Evolutionary conservation across 1,284 basidiomycete species (phyloP).

Genomic region (Irpex rosettiformis): DNA sequence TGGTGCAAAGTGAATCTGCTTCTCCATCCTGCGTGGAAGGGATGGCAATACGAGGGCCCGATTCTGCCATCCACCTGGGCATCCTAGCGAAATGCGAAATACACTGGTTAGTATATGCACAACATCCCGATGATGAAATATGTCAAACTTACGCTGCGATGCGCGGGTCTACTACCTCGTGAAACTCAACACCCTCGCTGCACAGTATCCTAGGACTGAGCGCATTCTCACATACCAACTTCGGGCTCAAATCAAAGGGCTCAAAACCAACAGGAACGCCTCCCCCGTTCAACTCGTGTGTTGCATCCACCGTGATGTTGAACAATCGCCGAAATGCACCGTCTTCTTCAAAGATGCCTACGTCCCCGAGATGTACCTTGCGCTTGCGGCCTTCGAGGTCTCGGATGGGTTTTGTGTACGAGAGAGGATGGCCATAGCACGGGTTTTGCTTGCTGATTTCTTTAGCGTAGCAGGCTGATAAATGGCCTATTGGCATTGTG

Average conservation of each 20-base stretch:
- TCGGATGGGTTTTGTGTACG: background rate
- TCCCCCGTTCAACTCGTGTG: slow-evolving; percentile 18
- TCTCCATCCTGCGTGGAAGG: no score
- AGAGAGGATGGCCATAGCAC: background rate
- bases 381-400: background rate
- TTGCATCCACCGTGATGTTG: slow-evolving; percentile 7
- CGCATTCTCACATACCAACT: background rate
- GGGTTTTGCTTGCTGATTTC: no score
- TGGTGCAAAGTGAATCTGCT: background rate
- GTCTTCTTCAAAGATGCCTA: background rate
- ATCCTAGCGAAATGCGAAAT: no score
- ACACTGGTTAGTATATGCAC: no score
- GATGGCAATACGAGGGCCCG: no score
- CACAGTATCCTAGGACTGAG: background rate
- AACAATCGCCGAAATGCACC: background rate
- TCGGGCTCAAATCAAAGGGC: background rate
- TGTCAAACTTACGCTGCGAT: background rate
- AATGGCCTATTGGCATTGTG: no score
- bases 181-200: background rate
- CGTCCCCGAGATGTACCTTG: background rate
- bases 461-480: no score
- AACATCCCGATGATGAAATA: background rate
- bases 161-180: background rate
- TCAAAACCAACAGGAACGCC: slow-evolving; percentile 16
- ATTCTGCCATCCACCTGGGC: no score